These are phyloP conservation scores for Colletotrichum musicola DNA, from an alignment of 2,329 filamentous ascomycete genomes.

Conservation along the genomic window DNA sequence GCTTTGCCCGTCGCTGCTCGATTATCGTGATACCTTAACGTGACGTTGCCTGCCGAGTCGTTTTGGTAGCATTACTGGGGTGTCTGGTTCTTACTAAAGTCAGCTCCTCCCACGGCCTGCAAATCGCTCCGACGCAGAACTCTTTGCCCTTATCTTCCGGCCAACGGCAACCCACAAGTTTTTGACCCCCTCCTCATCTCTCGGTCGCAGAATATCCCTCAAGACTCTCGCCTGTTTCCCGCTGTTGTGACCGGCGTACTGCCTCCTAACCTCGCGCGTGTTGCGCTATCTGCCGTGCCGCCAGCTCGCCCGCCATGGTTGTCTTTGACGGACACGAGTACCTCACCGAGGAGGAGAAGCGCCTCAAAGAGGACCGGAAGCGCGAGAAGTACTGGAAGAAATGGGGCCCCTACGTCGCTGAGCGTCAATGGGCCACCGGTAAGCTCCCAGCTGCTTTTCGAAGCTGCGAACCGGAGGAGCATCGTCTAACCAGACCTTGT, in stretches of 20 bases:
- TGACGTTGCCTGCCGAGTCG: slow-evolving; percentile 34
- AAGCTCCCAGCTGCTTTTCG: slow-evolving; percentile 47
- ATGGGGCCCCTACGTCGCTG: slow-evolving; percentile 95
- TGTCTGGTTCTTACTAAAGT: slow-evolving; percentile 37
- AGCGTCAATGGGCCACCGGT: slow-evolving; percentile 97
- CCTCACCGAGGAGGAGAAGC: slow-evolving; percentile 89
- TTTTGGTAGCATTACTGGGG: slow-evolving; percentile 34
- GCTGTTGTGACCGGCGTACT: slow-evolving; percentile 23
- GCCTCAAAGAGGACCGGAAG: slow-evolving; percentile 86
- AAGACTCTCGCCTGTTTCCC: slow-evolving; percentile 5
- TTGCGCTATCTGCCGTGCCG: slow-evolving; percentile 3
- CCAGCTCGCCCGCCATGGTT: slow-evolving; percentile 73
- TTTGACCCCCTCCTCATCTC: slow-evolving; percentile 6
- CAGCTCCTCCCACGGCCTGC: slow-evolving; percentile 27
- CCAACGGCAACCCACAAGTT: slow-evolving; percentile 32
- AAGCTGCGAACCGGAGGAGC: not conserved
- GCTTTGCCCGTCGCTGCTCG: slow-evolving; percentile 26
- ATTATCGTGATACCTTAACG: slow-evolving; percentile 34
- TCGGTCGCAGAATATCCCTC: slow-evolving; percentile 21
- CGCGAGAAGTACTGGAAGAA: slow-evolving; percentile 96
- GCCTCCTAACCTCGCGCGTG: slow-evolving; percentile 8
- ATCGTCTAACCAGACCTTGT: slow-evolving; percentile 20
- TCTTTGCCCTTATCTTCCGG: slow-evolving; percentile 21
- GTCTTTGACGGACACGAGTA: slow-evolving; percentile 90
- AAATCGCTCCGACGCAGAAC: slow-evolving; percentile 15